phyloP scores from a whole-genome alignment of 495 filamentous ascomycete genomes.

The Lasiosphaeriaceae sp. region DNA sequence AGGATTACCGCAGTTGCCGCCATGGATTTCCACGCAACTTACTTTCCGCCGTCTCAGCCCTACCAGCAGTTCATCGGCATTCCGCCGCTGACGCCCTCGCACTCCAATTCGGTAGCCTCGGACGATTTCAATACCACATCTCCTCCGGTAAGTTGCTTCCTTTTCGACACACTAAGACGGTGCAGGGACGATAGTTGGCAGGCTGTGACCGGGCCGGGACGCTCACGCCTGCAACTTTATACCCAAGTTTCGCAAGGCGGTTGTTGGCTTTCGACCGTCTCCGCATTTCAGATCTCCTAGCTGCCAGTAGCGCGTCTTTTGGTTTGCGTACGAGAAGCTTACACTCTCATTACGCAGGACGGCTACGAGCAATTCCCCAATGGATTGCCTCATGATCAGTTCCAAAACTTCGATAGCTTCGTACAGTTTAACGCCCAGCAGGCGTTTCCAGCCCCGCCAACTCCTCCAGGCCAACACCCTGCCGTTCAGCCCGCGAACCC shows the following conservation, averaged over 20 bases:
- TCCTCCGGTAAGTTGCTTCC: conserved; percentile 45
- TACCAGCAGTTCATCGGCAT: conserved; percentile 54
- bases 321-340: conserved; percentile 25
- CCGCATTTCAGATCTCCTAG: conserved; percentile 19
- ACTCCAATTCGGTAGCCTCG: conserved; percentile 48
- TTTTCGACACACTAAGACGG: background rate
- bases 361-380: conserved; percentile 41
- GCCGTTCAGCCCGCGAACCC: conserved; percentile 25
- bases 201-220: too few species aligned
- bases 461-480: conserved; percentile 35
- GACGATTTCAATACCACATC: conserved; percentile 53
- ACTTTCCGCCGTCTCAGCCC: conserved; percentile 46
- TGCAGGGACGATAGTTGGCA: background rate
- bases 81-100: conserved; percentile 49
- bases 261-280: conserved; percentile 12
- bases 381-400: conserved; percentile 38
- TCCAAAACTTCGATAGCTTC: conserved; percentile 42
- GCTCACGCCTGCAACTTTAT: too few species aligned
- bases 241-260: too few species aligned
- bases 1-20: conserved; percentile 3
- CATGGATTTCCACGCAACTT: conserved; percentile 44
- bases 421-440: conserved; percentile 37
- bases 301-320: conserved; percentile 24
- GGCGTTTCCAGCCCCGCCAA: conserved; percentile 37
- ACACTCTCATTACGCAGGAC: conserved; percentile 44